These are phyloP conservation scores for Musa acuminata DNA, from an alignment of 176 grass and related monocot genomes.

Conservation along the genomic window DNA sequence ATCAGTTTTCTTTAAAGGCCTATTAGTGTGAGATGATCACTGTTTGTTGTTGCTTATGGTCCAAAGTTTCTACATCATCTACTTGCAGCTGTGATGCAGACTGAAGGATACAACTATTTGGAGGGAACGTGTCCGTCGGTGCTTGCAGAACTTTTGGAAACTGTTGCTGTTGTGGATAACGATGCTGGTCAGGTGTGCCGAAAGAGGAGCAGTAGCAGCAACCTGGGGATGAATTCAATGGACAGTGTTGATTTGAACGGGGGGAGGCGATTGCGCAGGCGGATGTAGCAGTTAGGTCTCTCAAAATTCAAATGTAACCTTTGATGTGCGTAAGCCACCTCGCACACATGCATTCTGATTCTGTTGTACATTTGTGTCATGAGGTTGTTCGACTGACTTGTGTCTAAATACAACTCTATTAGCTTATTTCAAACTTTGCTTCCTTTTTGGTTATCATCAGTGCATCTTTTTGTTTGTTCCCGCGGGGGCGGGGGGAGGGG, in stretches of 20 bases:
- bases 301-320: not conserved
- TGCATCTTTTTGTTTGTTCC: too few relatives aligned
- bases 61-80: constrained; percentile 19
- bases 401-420: constrained; percentile 30
- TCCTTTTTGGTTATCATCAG: too few relatives aligned
- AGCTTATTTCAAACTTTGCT: not conserved
- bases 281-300: constrained; percentile 29
- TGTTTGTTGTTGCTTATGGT: constrained; percentile 20
- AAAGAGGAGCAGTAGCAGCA: constrained; percentile 46
- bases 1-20: not conserved
- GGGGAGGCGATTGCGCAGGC: constrained; percentile 50
- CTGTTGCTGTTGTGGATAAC: constrained; percentile 53
- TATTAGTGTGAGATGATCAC: not conserved
- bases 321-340: constrained; percentile 19
- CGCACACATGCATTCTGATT: not conserved
- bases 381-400: constrained; percentile 13
- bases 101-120: constrained; percentile 83
- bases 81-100: constrained; percentile 71
- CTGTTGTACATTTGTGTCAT: constrained; percentile 10
- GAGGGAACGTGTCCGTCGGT: constrained; percentile 68
- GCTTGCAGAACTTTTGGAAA: constrained; percentile 69
- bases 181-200: constrained; percentile 36
- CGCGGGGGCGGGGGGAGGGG: too few relatives aligned
- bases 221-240: constrained; percentile 26
- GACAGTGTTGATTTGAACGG: constrained; percentile 41